Evolutionary conservation across 768 basidiomycete species (phyloP), one percentile per base, ranked within the genome.

Genomic region (Pholiota molesta): DNA sequence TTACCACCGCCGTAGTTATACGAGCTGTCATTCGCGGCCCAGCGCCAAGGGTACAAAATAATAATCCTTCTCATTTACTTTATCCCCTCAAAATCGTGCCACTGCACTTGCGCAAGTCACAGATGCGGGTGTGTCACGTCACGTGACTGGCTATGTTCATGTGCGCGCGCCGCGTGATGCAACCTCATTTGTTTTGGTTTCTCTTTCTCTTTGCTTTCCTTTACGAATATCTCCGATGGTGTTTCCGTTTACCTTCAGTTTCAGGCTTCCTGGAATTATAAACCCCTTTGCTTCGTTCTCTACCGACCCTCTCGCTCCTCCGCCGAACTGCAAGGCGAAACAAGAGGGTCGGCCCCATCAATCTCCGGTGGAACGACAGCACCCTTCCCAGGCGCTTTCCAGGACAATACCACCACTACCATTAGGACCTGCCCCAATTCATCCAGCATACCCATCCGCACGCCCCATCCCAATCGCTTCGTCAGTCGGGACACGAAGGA

Each of bases 161-260:
- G 31, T 39, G 21, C 19, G n/a, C n/a, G n/a, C n/a, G n/a, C n/a
- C n/a, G 57, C 44, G 47, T 47, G 44, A 49, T 26, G 19, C 14
- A 42, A 26, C 47, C 57, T 23, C 28, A 44, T 53, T 45, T 37
- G 52, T 44, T 53, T 35, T 53, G 59, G 31, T 53, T 52, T 60
- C 37, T 53, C 45, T 47, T 10, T 21, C 26, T 8, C 40, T 16
- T 19, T 59, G 35, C 49, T n/a, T 52, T 52, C 35, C 28, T 60
- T 29, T 19, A 39, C n/a, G 5, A 19, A 13, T 47, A 26, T 23
- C 6, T 16, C 5, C 45, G 23, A 72, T 71, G 70, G 56, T 67
- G 72, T 91, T 91, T 68, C 83, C 89, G 13, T 92, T 92, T 71
- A 90, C 89, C 55, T 92, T 92, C 78, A 83, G 73, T 16, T 79